phyloP scores from a whole-genome alignment of 441 rosid genomes.

The Euphorbia schlechtendalii region DNA sequence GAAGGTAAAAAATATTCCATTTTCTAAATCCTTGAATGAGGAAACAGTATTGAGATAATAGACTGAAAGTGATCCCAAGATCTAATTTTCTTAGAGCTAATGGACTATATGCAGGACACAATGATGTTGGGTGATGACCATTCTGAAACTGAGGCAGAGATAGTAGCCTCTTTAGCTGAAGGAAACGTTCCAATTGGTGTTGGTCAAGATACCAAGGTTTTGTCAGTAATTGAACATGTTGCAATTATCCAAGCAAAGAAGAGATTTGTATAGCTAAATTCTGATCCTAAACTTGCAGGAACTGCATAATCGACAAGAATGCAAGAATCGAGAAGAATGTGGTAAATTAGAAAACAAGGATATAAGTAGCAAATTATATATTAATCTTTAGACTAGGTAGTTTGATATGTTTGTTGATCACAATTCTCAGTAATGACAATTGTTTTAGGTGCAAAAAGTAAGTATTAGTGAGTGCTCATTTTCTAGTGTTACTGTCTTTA shows the following conservation, averaged over 20 bases:
- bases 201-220: constrained; percentile 58
- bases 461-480: too few species aligned
- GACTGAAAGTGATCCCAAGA: neutral
- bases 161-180: constrained; percentile 45
- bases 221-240: constrained; percentile 25
- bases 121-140: constrained; percentile 87
- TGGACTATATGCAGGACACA: constrained; percentile 41
- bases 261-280: neutral
- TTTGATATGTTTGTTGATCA: neutral
- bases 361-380: constrained; percentile 31
- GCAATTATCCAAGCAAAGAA: neutral
- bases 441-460: too few species aligned
- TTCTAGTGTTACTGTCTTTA: too few species aligned
- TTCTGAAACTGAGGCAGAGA: constrained; percentile 70
- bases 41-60: neutral
- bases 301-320: constrained; percentile 81
- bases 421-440: neutral
- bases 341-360: constrained; percentile 55
- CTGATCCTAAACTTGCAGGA: constrained; percentile 31
- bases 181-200: constrained; percentile 70
- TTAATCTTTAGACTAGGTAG: neutral
- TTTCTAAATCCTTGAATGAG: neutral
- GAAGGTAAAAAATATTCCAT: constrained; percentile 33
- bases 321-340: constrained; percentile 68
- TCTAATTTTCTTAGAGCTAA: neutral